Base-by-base conservation (phyloP, 768 basidiomycete species). In the Russula sp. region DNA sequence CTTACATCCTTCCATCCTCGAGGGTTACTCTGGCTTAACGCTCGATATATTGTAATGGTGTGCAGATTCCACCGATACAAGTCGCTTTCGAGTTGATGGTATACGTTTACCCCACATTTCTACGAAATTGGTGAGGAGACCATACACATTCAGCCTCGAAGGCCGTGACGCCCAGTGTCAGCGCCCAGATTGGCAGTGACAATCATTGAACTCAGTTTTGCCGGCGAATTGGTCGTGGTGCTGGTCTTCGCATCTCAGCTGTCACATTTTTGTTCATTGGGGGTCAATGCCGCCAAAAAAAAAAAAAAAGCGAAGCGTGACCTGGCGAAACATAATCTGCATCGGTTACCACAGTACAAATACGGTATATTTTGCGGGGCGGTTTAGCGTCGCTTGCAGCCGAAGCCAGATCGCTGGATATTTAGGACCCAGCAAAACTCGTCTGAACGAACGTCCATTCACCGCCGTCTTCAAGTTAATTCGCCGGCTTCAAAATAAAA, bases 141-240 rank as follows among this genome's bases (percentile, higher is more conserved):
- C 41, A 32, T 35, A 25, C 10, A 25, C 29, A 16, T 39, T n/a
- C 49, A 50, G 43, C 53, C 43, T 2, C 29, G 36, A 9, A 10
- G 11, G 14, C 38, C 16, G 22, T 55, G 25, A 47, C 62, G 56
- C 62, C 55, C 62, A 55, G 20, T 43, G 62, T 63, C 62, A 63
- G 58, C 62, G 58, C 62, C 58, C 51, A 34, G 47, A 59, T 54
- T 59, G 50, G 62, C 46, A 63, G 39, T 59, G 62, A 59, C 62
- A 63, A 59, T 63, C 62, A 59, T 59, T 63, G 62, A 63, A 63
- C 52, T 63, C 62, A 63, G 62, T 55, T 63, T 63, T 63, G 61
- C 57, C 61, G 62, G 49, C 34, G 51, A 63, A 59, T 63, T 48
- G 52, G 46, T 55, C 8, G 48, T 42, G 39, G 34, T 42, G 46